Evolutionary conservation across 257 asterid genomes (phyloP).

Genomic region (Solanum sitiens): DNA sequence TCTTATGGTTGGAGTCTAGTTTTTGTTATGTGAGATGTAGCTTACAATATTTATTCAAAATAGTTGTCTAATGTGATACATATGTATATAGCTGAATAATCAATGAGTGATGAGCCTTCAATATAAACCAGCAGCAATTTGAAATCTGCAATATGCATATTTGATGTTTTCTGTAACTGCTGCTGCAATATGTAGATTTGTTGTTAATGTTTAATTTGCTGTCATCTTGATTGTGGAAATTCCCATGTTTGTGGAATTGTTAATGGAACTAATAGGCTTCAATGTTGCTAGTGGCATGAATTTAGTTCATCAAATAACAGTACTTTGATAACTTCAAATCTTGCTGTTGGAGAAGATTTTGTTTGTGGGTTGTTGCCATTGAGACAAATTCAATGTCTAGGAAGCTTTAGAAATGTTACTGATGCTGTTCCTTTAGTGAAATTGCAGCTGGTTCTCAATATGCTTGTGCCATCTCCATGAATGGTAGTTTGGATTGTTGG

Average conservation of each 20-base stretch:
- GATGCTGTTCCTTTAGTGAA: constrained; percentile 5
- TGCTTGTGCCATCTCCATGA: constrained; percentile 40
- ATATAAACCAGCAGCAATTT: no score
- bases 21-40: no score
- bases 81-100: no score
- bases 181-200: no score
- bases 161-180: no score
- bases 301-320: neutral
- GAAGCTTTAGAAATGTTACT: constrained; percentile 22
- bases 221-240: constrained; percentile 39
- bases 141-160: no score
- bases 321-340: constrained; percentile 17
- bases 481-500: constrained; percentile 66
- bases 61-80: no score
- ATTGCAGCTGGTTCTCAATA: constrained; percentile 42
- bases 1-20: no score
- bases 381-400: constrained; percentile 30
- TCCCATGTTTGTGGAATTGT: constrained; percentile 55
- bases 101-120: no score
- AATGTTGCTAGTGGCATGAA: constrained; percentile 54
- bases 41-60: no score
- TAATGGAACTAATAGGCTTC: constrained; percentile 12
- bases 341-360: constrained; percentile 65
- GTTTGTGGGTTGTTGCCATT: constrained; percentile 43
- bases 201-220: no score